Evolutionary conservation across 306 rosid genomes (phyloP), one percentile per base, ranked within the genome.

Genomic region (Vicia sativa): DNA sequence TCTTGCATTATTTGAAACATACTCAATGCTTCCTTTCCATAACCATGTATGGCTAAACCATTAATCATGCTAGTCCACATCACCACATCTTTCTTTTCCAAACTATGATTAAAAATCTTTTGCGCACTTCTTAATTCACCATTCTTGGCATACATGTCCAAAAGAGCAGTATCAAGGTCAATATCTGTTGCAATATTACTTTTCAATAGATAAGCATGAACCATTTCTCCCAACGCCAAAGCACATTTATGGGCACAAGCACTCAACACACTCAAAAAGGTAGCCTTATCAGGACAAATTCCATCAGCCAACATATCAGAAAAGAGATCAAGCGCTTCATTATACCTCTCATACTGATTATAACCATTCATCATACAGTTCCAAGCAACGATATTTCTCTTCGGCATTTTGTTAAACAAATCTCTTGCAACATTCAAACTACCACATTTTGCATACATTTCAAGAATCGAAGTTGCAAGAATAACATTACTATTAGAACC

Each of bases 391-490:
- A 70, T 46, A 66, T 83, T 85, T 72, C 84, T 85, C 3, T 62
- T 29, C 50, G 88, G 84, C 91, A 91, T 91, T 76, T 75, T 83
- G 42, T 85, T 42, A 64, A 91, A 91, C 73, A 83, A 45, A 4
- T 82, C 74, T 60, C 82, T 70, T 49, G 97, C 91, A 26, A 76
- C 83, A 43, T 38, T 76, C 77, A 89, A 80, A 72, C 76, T 68
- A 39, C 97, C 96, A 66, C 90, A 87, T 79, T 89, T 91, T 2
- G 85, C 91, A 59, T 91, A 83, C 97, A 91, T 83, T 49, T 88
- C 96, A 15, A 83, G 37, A 28, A 88, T 65, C 8, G 97, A 85
- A 64, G 86, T 81, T 10, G 88, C 95, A 54, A 91, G 95, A 60
- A 91, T 79, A 29, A 83, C 45, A 72, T 91, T 88, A 65, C 75